Evolutionary conservation across 2,329 filamentous ascomycete genomes (phyloP).

Genomic region (Colletotrichum sp.): DNA sequence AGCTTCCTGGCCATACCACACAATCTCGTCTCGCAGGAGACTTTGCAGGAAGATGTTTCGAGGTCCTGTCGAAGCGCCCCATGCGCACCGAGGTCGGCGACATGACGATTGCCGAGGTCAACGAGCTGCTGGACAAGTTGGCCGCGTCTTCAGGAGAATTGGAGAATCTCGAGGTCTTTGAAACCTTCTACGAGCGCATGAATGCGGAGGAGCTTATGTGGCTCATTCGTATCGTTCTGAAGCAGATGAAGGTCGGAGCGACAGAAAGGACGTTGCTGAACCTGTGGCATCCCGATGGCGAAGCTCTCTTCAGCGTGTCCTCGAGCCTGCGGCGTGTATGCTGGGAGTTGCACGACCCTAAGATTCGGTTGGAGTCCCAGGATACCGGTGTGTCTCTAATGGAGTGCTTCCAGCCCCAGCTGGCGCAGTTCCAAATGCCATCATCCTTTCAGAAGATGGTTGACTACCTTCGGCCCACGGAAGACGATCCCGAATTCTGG

Average conservation of each 20-base stretch:
- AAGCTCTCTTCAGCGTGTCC: slow-evolving; percentile 84
- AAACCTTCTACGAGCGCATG: slow-evolving; percentile 88
- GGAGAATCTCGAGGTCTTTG: slow-evolving; percentile 82
- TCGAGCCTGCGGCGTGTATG: slow-evolving; percentile 90
- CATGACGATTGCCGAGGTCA: slow-evolving; percentile 90
- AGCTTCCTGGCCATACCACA: slow-evolving; percentile 74
- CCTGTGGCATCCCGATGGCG: slow-evolving; percentile 80
- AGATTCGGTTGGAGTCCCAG: slow-evolving; percentile 74
- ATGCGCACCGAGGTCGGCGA: slow-evolving; percentile 75
- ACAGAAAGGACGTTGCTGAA: slow-evolving; percentile 90
- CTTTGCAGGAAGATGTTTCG: slow-evolving; percentile 88
- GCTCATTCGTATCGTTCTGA: slow-evolving; percentile 91
- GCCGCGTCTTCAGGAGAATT: slow-evolving; percentile 78
- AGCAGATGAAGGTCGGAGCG: slow-evolving; percentile 75
- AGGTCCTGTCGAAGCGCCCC: slow-evolving; percentile 83
- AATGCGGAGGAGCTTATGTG: slow-evolving; percentile 92
- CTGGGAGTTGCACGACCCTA: slow-evolving; percentile 85
- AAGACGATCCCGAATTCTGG: slow-evolving; percentile 83
- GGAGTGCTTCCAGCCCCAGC: slow-evolving; percentile 95
- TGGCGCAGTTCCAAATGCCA: slow-evolving; percentile 90
- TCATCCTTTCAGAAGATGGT: slow-evolving; percentile 81
- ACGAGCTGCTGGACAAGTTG: slow-evolving; percentile 80
- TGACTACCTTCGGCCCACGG: slow-evolving; percentile 65
- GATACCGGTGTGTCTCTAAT: slow-evolving; percentile 80
- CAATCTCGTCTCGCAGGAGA: slow-evolving; percentile 79